Percentiles rank a stretch among this genome's conserved stretches.
Conservation (phyloP, 1,284 basidiomycete species). For the Tausonia pullulans region DNA sequence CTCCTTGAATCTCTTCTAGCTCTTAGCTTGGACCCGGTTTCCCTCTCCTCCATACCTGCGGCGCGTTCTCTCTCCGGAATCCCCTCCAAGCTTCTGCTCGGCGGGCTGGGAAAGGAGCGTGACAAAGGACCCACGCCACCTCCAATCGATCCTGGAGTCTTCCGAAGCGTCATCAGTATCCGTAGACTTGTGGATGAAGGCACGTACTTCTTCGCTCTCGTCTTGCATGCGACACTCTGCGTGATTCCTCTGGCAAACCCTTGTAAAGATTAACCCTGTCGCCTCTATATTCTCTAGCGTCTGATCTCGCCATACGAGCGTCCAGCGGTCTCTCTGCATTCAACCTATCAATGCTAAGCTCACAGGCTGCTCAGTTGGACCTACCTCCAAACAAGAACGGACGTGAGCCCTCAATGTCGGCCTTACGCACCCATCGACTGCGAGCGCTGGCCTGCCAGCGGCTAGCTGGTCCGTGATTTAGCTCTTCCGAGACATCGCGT, state of each 20-base stretch:
- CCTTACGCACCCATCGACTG: conserved; percentile 61
- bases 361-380: background rate
- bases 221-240: no score
- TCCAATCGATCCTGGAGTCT: conserved; percentile 71
- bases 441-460: conserved; percentile 67
- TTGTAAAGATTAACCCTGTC: background rate
- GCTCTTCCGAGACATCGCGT: no score
- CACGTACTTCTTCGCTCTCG: background rate
- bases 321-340: conserved; percentile 11
- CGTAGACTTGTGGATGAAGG: conserved; percentile 66
- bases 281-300: conserved; percentile 2
- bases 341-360: conserved; percentile 4
- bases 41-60: conserved; percentile 41
- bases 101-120: conserved; percentile 12
- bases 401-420: conserved; percentile 64
- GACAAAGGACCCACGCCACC: conserved; percentile 41
- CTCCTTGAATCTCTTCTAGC: conserved; percentile 62
- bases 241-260: background rate
- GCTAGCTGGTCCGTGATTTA: conserved; percentile 19
- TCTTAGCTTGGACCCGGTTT: conserved; percentile 59
- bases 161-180: conserved; percentile 57
- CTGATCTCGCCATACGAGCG: conserved; percentile 13
- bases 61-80: conserved; percentile 19
- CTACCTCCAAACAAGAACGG: conserved; percentile 31
- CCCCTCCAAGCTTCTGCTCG: conserved; percentile 22